A percentile compares a stretch with the other conserved stretches of the same genome.
These are phyloP conservation scores for Pseudonitzschia multiseries DNA, from an alignment of 108 stramenopile species.

Conservation along the genomic window DNA sequence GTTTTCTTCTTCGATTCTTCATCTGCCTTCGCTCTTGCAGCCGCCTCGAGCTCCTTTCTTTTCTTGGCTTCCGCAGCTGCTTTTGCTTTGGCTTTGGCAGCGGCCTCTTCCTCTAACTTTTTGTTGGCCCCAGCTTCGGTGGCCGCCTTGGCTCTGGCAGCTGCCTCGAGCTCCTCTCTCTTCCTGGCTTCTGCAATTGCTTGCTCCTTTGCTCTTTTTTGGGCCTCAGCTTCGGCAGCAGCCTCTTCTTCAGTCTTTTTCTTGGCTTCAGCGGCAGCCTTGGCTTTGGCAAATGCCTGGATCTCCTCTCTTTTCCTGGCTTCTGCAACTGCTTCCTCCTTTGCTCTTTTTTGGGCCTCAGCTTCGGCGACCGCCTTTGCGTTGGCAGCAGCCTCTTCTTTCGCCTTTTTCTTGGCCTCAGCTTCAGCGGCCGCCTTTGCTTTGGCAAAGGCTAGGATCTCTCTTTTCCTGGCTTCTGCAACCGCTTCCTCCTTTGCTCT, in stretches of 20 bases:
- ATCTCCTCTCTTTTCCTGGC: too few species aligned
- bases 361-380: background rate
- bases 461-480: too few species aligned
- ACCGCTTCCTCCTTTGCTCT: background rate
- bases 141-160: too few species aligned
- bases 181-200: too few species aligned
- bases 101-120: background rate
- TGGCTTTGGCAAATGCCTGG: too few species aligned
- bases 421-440: background rate
- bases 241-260: background rate
- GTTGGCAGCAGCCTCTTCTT: background rate
- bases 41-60: background rate
- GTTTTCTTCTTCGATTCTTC: background rate
- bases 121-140: background rate
- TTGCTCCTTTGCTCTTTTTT: background rate
- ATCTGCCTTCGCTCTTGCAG: background rate
- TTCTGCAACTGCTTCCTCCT: background rate
- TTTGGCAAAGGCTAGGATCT: too few species aligned
- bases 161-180: too few species aligned
- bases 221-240: background rate
- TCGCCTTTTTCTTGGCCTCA: background rate
- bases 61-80: background rate
- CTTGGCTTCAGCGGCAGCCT: slow-evolving; percentile 10
- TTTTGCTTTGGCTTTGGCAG: background rate
- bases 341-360: background rate